These are phyloP conservation scores for Austroboletus olivaceoglutinosus DNA, from an alignment of 1,284 basidiomycete genomes.

Conservation along the genomic window DNA sequence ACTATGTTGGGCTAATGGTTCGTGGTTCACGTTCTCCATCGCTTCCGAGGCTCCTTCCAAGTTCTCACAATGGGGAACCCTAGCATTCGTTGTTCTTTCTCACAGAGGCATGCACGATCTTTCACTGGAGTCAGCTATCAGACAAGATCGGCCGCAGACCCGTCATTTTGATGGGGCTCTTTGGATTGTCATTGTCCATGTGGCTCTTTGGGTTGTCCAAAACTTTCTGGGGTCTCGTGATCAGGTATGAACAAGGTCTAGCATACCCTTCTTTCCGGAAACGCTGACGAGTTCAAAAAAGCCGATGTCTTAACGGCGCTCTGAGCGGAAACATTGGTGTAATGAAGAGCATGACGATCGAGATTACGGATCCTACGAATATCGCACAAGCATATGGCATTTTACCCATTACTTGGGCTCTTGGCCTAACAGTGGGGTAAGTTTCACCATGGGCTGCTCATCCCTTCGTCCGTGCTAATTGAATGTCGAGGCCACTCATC, in stretches of 20 bases:
- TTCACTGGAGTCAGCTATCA: slow-evolving; percentile 66
- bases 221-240: slow-evolving; percentile 55
- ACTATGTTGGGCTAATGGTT: slow-evolving; percentile 59
- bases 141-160: slow-evolving; percentile 42
- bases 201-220: slow-evolving; percentile 66
- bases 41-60: no score
- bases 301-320: slow-evolving; percentile 39
- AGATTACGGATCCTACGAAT: slow-evolving; percentile 25
- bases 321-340: slow-evolving; percentile 47
- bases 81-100: slow-evolving; percentile 56
- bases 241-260: slow-evolving; percentile 40
- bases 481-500: no score
- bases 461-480: no score
- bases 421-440: slow-evolving; percentile 45
- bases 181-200: not conserved
- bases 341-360: no score
- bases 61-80: no score
- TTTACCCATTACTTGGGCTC: slow-evolving; percentile 46
- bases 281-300: slow-evolving; percentile 8
- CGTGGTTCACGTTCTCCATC: slow-evolving; percentile 6
- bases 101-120: slow-evolving; percentile 54
- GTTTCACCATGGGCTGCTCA: slow-evolving; percentile 11
- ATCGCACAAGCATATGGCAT: slow-evolving; percentile 37
- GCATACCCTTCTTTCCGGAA: not conserved
- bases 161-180: no score